Evolutionary conservation across 345 rosid genomes (phyloP).

Genomic region (Geranium brycei): DNA sequence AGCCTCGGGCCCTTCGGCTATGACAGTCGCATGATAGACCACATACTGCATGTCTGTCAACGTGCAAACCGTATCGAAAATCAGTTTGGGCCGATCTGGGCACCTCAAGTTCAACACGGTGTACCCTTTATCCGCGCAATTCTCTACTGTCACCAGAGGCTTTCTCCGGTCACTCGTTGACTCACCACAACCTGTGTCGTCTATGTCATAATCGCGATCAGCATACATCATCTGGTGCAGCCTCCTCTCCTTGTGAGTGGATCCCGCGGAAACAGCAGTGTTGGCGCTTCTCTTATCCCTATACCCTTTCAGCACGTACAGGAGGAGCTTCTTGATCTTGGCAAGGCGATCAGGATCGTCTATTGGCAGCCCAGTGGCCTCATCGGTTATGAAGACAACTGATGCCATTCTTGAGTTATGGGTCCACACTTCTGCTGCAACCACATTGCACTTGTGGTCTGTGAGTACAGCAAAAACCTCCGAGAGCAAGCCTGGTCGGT

Average conservation of each 20-base stretch:
- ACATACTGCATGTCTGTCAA: slow-evolving; percentile 42
- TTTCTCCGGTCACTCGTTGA: slow-evolving; percentile 5
- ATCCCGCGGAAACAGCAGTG: slow-evolving; percentile 21
- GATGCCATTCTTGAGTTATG: slow-evolving; percentile 38
- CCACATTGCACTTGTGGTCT: slow-evolving; percentile 34
- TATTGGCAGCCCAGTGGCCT: slow-evolving; percentile 20
- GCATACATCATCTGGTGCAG: slow-evolving; percentile 40
- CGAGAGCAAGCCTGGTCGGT: slow-evolving; percentile 40
- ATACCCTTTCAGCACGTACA: slow-evolving; percentile 19
- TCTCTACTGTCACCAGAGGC: slow-evolving; percentile 22
- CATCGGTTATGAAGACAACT: slow-evolving; percentile 28
- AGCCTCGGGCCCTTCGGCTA: slow-evolving; percentile 27
- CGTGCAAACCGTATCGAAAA: slow-evolving; percentile 32
- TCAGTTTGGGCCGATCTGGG: slow-evolving; percentile 26
- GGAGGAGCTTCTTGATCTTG: slow-evolving; percentile 28
- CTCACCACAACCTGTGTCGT: not conserved
- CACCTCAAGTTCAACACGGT: slow-evolving; percentile 31
- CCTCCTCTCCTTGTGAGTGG: slow-evolving; percentile 24
- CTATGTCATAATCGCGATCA: slow-evolving; percentile 34
- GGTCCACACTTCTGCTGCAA: slow-evolving; percentile 41
- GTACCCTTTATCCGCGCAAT: slow-evolving; percentile 31
- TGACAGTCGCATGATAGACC: slow-evolving; percentile 36
- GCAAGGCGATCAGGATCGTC: slow-evolving; percentile 23
- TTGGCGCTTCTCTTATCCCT: slow-evolving; percentile 11
- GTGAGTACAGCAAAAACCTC: slow-evolving; percentile 38